Evolutionary conservation across 345 rosid genomes (phyloP).

Genomic region (Lepidium africanum): DNA sequence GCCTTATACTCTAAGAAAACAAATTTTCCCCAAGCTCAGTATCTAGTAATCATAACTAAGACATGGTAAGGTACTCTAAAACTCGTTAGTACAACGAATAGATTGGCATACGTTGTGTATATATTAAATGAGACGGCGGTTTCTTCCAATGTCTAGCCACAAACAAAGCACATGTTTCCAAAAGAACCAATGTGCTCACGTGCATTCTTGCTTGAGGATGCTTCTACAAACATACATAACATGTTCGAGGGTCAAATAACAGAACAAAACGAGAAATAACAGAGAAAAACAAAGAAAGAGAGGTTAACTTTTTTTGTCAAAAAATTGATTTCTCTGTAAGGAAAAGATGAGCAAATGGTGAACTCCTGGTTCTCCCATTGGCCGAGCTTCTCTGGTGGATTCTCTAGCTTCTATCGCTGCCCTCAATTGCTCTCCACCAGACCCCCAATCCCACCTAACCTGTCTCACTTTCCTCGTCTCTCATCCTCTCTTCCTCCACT

Average conservation of each 20-base stretch:
- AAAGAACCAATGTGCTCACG: conserved; percentile 82
- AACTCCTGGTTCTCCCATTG: too few relatives aligned
- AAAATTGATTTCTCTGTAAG: too few relatives aligned
- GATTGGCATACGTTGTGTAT: conserved; percentile 55
- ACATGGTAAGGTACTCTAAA: neutral
- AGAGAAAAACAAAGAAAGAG: conserved; percentile 2
- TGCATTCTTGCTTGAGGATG: conserved; percentile 32
- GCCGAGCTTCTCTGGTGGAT: too few relatives aligned
- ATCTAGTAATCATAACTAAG: neutral
- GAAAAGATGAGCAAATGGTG: too few relatives aligned
- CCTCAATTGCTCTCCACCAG: too few relatives aligned
- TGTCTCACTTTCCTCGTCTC: too few relatives aligned
- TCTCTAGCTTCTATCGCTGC: too few relatives aligned
- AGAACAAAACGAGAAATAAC: neutral
- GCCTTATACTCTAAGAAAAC: conserved; percentile 58
- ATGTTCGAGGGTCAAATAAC: neutral
- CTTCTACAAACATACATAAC: conserved; percentile 35
- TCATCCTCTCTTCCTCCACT: too few relatives aligned
- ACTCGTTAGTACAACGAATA: neutral
- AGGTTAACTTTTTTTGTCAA: too few relatives aligned
- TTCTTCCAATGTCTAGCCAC: conserved; percentile 57
- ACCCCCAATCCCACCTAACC: too few relatives aligned
- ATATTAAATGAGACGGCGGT: conserved; percentile 65
- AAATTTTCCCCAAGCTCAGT: neutral
- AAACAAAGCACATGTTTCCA: conserved; percentile 57